Evolutionary conservation across 2,329 filamentous ascomycete genomes (phyloP).

Genomic region (Acrocalymma vagum): DNA sequence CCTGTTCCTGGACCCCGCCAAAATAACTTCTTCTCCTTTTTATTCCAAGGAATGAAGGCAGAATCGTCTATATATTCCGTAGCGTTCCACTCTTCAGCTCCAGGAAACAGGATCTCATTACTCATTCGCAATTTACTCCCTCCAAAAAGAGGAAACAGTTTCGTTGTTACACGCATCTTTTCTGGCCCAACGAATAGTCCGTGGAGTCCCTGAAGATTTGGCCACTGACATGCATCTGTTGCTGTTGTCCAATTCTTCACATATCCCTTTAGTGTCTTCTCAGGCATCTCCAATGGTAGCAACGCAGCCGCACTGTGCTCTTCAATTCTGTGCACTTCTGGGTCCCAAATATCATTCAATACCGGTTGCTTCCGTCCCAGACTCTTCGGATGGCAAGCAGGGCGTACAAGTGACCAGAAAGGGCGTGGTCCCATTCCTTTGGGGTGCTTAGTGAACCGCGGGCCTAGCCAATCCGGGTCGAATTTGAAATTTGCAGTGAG

Average conservation of each 20-base stretch:
- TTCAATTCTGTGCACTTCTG: conserved; percentile 41
- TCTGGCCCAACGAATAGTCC: conserved; percentile 59
- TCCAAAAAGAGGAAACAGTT: conserved; percentile 60
- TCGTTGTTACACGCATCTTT: conserved; percentile 50
- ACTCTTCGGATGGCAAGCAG: conserved; percentile 51
- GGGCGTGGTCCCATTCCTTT: conserved; percentile 38
- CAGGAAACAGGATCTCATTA: conserved; percentile 61
- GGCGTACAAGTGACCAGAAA: conserved; percentile 54
- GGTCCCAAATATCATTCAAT: conserved; percentile 47
- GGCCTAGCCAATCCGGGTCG: conserved; percentile 39
- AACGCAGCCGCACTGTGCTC: conserved; percentile 46
- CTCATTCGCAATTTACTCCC: conserved; percentile 58
- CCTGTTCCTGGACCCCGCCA: conserved; percentile 60
- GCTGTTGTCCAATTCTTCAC: conserved; percentile 55
- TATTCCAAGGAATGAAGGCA: conserved; percentile 45
- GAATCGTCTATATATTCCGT: conserved; percentile 27
- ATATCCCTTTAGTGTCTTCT: conserved; percentile 52
- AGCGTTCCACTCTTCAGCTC: conserved; percentile 51
- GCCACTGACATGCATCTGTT: conserved; percentile 53
- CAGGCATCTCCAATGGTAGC: conserved; percentile 36
- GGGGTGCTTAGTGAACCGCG: conserved; percentile 27
- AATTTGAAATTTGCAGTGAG: conserved; percentile 12
- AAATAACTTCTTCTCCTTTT: conserved; percentile 51
- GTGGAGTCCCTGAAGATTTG: conserved; percentile 56
- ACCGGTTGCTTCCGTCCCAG: conserved; percentile 36